Evolutionary conservation across 2,329 filamentous ascomycete genomes (phyloP), one percentile per base, ranked within the genome.

Genomic region (Hypoxylon sp.): DNA sequence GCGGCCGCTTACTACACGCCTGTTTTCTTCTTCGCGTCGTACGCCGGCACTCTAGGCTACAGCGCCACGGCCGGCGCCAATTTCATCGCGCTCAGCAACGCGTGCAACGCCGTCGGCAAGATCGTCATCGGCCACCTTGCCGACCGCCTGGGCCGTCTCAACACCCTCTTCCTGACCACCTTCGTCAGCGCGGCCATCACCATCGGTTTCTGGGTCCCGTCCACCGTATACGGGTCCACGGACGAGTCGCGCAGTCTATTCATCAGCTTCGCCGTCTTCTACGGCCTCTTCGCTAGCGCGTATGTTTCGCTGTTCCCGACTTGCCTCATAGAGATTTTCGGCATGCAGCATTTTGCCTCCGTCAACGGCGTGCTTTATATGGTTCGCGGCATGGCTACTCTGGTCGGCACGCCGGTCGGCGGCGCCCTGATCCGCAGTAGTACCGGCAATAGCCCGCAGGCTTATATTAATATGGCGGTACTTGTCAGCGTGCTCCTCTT

Each of bases 301-400:
- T 49, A 57, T 16, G 44, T 56, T 12, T 57, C 53, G 18, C 20
- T 57, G 16, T 57, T 57, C 32, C 53, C 53, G 7, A 44, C 53
- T 3, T 48, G 53, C 20, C 53, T 57, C 53, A 57, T 57, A 11
- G 53, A 57, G 32, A 57, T 57, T 4, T 57, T 57, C 7, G 44
- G 44, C 5, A 57, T 57, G n/a, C 44, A 57, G 32, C 36, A 57
- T 26, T 57, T 57, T n/a, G 53, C 44, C 9, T 57, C 53, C 12
- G 53, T 57, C 22, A 57, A 49, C 28, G 44, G 53, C 2, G 53
- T 57, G 16, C 44, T 57, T 16, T 58, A 58, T 36, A 58, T 58
- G 55, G 46, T 51, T 40, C 46, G 55, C 12, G 55, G 55, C 7
- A 32, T 58, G 28, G 36, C 55, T 12, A 58, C 55, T 11, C 38